phyloP scores from a whole-genome alignment of 1,284 basidiomycete species.

The Agroathelia rolfsii region DNA sequence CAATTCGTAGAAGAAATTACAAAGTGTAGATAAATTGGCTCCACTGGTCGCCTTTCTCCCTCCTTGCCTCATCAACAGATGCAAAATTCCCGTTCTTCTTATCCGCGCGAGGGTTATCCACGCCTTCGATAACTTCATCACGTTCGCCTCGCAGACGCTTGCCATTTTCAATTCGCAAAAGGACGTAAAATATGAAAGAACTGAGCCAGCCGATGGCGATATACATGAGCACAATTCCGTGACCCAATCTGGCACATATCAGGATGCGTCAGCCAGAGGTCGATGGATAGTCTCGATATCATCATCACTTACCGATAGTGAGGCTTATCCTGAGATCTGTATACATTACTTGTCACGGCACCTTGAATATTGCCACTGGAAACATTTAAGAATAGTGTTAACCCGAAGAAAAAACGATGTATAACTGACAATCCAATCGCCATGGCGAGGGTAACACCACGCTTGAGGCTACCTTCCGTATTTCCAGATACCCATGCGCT shows the following conservation, averaged over 20 bases:
- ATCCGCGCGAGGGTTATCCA: conserved; percentile 10
- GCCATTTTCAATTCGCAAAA: conserved; percentile 32
- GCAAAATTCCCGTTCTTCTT: conserved; percentile 22
- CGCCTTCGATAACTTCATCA: conserved; percentile 32
- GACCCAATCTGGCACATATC: conserved; percentile 38
- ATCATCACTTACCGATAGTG: neutral
- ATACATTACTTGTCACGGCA: conserved; percentile 34
- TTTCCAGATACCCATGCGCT: conserved; percentile 43
- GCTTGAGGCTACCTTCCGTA: conserved; percentile 34
- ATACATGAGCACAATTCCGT: conserved; percentile 40
- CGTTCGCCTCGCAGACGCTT: conserved; percentile 34
- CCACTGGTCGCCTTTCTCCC: conserved; percentile 36
- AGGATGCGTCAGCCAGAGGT: conserved; percentile 32
- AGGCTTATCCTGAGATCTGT: conserved; percentile 14
- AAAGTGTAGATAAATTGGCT: conserved; percentile 35
- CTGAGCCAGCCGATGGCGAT: conserved; percentile 35
- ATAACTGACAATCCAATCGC: conserved; percentile 24
- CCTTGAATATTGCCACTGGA: conserved; percentile 35
- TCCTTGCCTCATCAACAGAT: conserved; percentile 27
- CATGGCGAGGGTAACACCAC: conserved; percentile 30
- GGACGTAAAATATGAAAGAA: conserved; percentile 26
- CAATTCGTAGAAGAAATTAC: conserved; percentile 13
- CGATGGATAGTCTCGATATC: conserved; percentile 28
- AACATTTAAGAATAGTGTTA: neutral
- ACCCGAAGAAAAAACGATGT: no score